Percentiles rank a stretch among this genome's conserved stretches.
Conservation (phyloP, 2,329 filamentous ascomycete species). For the Trichoderma koningiopsis region DNA sequence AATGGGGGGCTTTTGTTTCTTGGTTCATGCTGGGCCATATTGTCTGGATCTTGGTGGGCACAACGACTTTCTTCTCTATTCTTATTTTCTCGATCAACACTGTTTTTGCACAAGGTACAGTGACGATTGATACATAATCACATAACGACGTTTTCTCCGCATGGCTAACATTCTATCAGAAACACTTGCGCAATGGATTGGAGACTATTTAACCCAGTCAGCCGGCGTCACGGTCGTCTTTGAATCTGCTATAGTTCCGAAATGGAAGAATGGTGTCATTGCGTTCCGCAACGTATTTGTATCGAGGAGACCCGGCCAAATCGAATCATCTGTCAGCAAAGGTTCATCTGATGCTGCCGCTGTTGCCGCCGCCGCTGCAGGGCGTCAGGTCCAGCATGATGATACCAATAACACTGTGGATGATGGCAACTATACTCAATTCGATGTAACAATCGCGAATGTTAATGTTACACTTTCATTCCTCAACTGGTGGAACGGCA, state of each 20-base stretch:
- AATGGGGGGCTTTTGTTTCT: conserved; percentile 91
- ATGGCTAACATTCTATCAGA: conserved; percentile 55
- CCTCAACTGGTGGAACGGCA: conserved; percentile 98
- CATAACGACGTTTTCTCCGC: not conserved
- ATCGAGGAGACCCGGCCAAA: conserved; percentile 83
- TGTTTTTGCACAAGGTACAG: conserved; percentile 84
- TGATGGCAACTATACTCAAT: conserved; percentile 97
- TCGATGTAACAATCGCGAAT: conserved; percentile 90
- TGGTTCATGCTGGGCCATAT: conserved; percentile 95
- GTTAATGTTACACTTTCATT: conserved; percentile 97
- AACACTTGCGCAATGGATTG: conserved; percentile 88
- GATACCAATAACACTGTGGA: conserved; percentile 55
- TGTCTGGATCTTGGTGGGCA: conserved; percentile 93
- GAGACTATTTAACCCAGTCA: conserved; percentile 92
- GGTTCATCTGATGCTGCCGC: conserved; percentile 87
- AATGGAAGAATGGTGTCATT: conserved; percentile 93
- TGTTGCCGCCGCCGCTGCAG: conserved; percentile 70
- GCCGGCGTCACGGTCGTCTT: conserved; percentile 94
- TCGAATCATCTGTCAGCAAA: conserved; percentile 82
- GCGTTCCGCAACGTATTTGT: conserved; percentile 97
- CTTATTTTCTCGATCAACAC: conserved; percentile 92
- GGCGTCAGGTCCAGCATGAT: conserved; percentile 51
- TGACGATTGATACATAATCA: not conserved
- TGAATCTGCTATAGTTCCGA: conserved; percentile 95
- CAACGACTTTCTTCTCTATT: conserved; percentile 94